These are phyloP conservation scores for Yamadazyma jaroonii DNA, from an alignment of 1,139 yeast species.

Conservation along the genomic window DNA sequence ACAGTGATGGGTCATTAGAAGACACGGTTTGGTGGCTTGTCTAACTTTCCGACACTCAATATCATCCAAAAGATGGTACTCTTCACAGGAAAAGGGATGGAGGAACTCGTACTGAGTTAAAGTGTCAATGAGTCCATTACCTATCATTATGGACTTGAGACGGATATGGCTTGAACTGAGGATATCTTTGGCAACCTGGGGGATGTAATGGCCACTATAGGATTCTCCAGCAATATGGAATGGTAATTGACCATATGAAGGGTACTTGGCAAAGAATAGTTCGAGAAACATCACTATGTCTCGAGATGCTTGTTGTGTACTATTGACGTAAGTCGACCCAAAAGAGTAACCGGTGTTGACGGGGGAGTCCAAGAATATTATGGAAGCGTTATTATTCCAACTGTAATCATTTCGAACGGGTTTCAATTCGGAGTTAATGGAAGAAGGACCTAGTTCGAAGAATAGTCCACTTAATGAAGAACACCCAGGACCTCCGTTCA, in stretches of 20 bases:
- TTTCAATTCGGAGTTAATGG: constrained; percentile 21
- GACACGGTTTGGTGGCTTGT: too few relatives aligned
- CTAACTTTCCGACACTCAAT: too few relatives aligned
- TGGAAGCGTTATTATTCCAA: constrained; percentile 82
- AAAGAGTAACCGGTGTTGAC: constrained; percentile 79
- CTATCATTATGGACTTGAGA: constrained; percentile 63
- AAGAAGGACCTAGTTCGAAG: constrained; percentile 33
- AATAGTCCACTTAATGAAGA: constrained; percentile 42
- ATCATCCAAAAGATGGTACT: too few relatives aligned
- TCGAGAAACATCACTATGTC: constrained; percentile 70
- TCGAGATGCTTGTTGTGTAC: constrained; percentile 60
- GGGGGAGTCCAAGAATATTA: constrained; percentile 85
- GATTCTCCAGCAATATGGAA: constrained; percentile 83
- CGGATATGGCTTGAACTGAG: constrained; percentile 49
- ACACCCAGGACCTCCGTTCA: constrained; percentile 79
- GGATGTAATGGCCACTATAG: constrained; percentile 79
- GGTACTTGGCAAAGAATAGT: constrained; percentile 66
- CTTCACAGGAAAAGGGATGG: constrained; percentile 77
- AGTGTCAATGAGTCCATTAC: constrained; percentile 75
- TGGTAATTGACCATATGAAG: constrained; percentile 45
- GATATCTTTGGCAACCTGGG: constrained; percentile 67
- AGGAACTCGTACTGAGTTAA: constrained; percentile 60
- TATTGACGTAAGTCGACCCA: constrained; percentile 48
- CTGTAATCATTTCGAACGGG: constrained; percentile 50
- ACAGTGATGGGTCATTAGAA: too few relatives aligned